Conservation (phyloP, 495 filamentous ascomycete genomes). For the Penicillium turbatum region DNA sequence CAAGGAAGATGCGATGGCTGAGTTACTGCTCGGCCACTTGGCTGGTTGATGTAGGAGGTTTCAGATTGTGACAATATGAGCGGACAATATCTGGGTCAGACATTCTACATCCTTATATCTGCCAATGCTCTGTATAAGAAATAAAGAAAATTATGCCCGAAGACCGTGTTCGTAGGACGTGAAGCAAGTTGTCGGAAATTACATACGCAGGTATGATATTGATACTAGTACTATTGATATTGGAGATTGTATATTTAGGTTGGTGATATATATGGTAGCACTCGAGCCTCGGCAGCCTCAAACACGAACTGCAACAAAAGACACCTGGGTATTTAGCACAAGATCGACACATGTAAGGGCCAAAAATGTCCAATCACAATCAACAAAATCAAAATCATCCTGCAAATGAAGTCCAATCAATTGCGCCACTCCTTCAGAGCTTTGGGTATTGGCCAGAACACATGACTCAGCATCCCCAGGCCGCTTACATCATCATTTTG, state of each 20-base stretch:
- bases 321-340: neutral
- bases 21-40: constrained; percentile 34
- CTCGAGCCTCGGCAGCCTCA: neutral
- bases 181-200: too few species aligned
- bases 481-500: constrained; percentile 11
- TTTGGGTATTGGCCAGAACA: neutral
- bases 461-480: constrained; percentile 8
- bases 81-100: too few species aligned
- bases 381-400: neutral
- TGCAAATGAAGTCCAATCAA: neutral
- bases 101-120: neutral
- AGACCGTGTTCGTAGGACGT: too few species aligned
- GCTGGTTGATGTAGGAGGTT: neutral
- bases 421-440: neutral
- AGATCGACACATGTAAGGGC: constrained; percentile 4
- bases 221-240: too few species aligned
- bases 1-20: constrained; percentile 29
- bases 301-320: neutral
- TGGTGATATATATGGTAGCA: too few species aligned
- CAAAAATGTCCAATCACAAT: neutral
- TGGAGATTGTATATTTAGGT: too few species aligned
- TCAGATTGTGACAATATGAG: neutral
- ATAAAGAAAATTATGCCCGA: neutral
- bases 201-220: too few species aligned
- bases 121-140: neutral